Conservation (phyloP, 1,284 basidiomycete species). For the Malassezia obtusa region DNA sequence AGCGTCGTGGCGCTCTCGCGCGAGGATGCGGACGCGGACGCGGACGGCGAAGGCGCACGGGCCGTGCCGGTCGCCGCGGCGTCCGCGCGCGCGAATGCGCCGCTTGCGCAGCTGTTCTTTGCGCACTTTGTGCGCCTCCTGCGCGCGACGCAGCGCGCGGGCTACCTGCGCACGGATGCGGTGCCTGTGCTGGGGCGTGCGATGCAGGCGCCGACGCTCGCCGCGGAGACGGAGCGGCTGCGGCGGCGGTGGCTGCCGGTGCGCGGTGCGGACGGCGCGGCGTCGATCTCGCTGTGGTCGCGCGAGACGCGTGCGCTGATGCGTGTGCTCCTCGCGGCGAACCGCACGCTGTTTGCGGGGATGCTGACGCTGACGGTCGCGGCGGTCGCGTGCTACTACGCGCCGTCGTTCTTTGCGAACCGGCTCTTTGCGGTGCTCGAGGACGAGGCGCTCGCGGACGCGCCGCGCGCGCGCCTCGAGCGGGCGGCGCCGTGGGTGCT, state of each 20-base stretch:
- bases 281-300: background rate
- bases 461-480: background rate
- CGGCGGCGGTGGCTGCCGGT: background rate
- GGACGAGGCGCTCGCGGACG: background rate
- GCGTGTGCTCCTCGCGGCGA: background rate
- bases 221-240: background rate
- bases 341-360: background rate
- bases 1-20: background rate
- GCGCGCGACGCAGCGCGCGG: background rate
- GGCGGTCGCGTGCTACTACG: slow-evolving; percentile 9
- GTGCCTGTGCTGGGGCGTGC: slow-evolving; percentile 6
- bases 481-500: slow-evolving; percentile 10
- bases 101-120: slow-evolving; percentile 10
- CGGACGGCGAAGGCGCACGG: background rate
- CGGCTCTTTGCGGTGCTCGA: slow-evolving; percentile 9
- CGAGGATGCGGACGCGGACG: background rate
- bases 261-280: background rate
- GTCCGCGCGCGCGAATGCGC: background rate
- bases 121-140: slow-evolving; percentile 1
- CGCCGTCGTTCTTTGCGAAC: slow-evolving; percentile 12
- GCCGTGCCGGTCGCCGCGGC: slow-evolving; percentile 4
- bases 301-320: background rate
- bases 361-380: slow-evolving; percentile 3
- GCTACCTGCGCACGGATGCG: slow-evolving; percentile 4
- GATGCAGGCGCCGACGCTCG: slow-evolving; percentile 9